Evolutionary conservation across 306 rosid species (phyloP).

Genomic region (Castanospermum australe): DNA sequence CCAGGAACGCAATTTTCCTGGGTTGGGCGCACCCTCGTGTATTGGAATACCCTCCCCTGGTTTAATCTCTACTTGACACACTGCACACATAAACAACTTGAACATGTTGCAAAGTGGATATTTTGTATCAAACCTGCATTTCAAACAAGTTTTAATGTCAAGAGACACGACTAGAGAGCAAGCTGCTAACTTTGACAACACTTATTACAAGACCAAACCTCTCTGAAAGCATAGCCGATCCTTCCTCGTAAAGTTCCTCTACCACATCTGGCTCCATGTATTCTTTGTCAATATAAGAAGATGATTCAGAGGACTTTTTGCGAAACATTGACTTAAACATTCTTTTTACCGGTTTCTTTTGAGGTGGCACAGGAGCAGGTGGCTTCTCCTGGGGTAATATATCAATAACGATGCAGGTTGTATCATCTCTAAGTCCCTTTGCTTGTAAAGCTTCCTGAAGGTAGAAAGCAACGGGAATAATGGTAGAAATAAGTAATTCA

Average conservation of each 20-base stretch:
- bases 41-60: conserved; percentile 95
- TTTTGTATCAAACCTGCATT: conserved; percentile 87
- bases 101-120: conserved; percentile 99
- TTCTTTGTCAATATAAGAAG: conserved; percentile 70
- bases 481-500: background rate
- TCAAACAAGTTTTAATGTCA: conserved; percentile 30
- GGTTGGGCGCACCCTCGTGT: conserved; percentile 58
- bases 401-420: conserved; percentile 92
- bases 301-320: conserved; percentile 69
- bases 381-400: conserved; percentile 79
- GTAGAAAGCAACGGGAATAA: too few species aligned
- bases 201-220: conserved; percentile 56
- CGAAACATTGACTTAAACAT: conserved; percentile 87
- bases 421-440: conserved; percentile 99
- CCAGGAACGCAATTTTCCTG: conserved; percentile 87
- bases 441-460: conserved; percentile 87
- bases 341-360: conserved; percentile 75
- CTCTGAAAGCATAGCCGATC: conserved; percentile 93
- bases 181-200: background rate
- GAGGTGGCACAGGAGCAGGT: conserved; percentile 48
- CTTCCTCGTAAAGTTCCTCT: conserved; percentile 91
- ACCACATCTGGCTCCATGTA: conserved; percentile 77
- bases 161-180: conserved; percentile 7
- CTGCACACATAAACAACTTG: conserved; percentile 91
- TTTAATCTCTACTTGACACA: conserved; percentile 90